Conservation (phyloP, 768 basidiomycete genomes). For the Podaxis mareebaensis region DNA sequence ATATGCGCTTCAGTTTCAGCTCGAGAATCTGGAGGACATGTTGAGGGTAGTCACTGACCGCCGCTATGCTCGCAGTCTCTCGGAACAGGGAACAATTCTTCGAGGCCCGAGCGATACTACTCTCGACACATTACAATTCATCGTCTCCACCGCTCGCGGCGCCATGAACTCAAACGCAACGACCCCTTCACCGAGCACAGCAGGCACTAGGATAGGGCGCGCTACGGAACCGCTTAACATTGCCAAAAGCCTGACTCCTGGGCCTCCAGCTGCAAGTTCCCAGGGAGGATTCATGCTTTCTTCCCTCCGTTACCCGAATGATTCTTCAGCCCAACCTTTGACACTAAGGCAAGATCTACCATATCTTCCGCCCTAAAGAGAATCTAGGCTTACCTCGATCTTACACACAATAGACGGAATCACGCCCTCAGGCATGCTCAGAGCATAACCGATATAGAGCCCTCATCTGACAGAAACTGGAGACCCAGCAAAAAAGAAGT, state of each 20-base stretch:
- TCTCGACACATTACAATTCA: neutral
- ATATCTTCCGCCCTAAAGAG: neutral
- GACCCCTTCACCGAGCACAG: neutral
- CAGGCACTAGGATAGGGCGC: neutral
- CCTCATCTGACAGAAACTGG: neutral
- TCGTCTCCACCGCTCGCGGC: neutral
- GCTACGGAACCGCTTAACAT: neutral
- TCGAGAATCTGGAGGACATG: conserved; percentile 10
- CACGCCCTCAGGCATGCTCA: neutral
- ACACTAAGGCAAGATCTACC: neutral
- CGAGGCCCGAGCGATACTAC: neutral
- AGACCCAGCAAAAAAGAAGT: neutral
- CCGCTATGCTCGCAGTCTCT: conserved; percentile 9
- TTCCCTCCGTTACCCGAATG: neutral
- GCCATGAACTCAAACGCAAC: neutral
- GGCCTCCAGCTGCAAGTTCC: neutral
- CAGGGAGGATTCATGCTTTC: neutral
- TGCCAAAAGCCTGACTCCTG: neutral
- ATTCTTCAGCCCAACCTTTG: neutral
- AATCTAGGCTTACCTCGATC: neutral
- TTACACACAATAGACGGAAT: neutral
- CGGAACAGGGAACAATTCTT: neutral
- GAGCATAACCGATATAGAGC: neutral
- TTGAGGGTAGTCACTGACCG: conserved; percentile 6
- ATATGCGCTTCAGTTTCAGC: conserved; percentile 5